Percentiles rank a stretch among this genome's conserved stretches.
phyloP scores from a whole-genome alignment of 192 early-diverging fungal species.

The Funneliformis mosseae region DNA sequence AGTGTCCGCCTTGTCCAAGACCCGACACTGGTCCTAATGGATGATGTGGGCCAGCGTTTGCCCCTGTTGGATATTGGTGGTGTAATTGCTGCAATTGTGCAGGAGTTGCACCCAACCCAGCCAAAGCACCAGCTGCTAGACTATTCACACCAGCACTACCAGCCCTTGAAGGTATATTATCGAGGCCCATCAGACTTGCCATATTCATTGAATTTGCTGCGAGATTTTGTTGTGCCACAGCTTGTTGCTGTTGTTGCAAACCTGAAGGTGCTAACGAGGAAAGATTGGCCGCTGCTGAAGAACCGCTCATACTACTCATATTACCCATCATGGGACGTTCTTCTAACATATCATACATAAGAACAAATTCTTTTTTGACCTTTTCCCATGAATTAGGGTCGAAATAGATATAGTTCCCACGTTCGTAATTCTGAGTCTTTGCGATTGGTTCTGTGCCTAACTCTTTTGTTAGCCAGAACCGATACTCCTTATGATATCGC shows the following conservation, averaged over 20 bases:
- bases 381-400: constrained; percentile 89
- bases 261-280: constrained; percentile 5
- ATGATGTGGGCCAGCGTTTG: constrained; percentile 17
- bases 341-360: constrained; percentile 88
- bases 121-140: background rate
- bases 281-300: background rate
- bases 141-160: background rate
- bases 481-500: constrained; percentile 95
- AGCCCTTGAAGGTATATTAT: background rate
- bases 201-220: constrained; percentile 11
- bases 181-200: constrained; percentile 20
- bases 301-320: constrained; percentile 8
- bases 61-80: background rate
- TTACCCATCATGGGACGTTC: constrained; percentile 46
- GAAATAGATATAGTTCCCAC: constrained; percentile 90
- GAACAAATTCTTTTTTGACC: constrained; percentile 86
- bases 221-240: background rate
- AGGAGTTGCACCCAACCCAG: constrained; percentile 16
- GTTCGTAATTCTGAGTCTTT: constrained; percentile 72
- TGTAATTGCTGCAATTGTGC: constrained; percentile 19
- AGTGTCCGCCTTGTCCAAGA: constrained; percentile 6
- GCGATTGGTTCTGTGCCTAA: constrained; percentile 52
- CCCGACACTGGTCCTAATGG: constrained; percentile 19
- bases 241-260: constrained; percentile 18
- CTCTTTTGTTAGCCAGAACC: constrained; percentile 92